These are phyloP conservation scores for Mollisiaceae sp. DNA, from an alignment of 2,329 filamentous ascomycete species.

Conservation along the genomic window DNA sequence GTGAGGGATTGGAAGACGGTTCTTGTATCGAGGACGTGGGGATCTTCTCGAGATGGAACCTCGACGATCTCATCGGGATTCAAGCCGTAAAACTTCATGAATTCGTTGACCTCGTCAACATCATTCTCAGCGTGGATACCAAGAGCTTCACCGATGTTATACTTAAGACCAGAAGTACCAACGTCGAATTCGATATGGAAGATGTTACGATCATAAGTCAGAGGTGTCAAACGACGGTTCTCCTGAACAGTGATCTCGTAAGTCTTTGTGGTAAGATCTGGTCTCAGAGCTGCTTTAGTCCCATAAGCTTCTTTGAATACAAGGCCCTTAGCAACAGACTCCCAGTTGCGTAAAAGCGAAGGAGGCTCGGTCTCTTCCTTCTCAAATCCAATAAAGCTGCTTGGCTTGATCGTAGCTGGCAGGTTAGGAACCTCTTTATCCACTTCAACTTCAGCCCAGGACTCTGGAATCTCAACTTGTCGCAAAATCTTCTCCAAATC, in stretches of 20 bases:
- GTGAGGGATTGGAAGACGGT: slow-evolving; percentile 91
- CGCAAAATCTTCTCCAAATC: slow-evolving; percentile 73
- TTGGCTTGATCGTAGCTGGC: slow-evolving; percentile 70
- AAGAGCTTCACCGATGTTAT: slow-evolving; percentile 96
- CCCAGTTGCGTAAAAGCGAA: slow-evolving; percentile 75
- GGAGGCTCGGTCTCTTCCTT: slow-evolving; percentile 75
- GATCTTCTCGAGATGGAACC: slow-evolving; percentile 83
- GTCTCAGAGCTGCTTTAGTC: slow-evolving; percentile 75
- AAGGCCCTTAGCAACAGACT: slow-evolving; percentile 83
- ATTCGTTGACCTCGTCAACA: slow-evolving; percentile 74
- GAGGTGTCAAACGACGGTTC: slow-evolving; percentile 89
- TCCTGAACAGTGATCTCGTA: slow-evolving; percentile 90
- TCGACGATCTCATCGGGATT: slow-evolving; percentile 85
- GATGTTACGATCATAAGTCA: slow-evolving; percentile 94
- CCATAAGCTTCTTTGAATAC: slow-evolving; percentile 94
- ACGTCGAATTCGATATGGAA: slow-evolving; percentile 99
- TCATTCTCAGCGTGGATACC: slow-evolving; percentile 97
- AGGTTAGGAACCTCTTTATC: slow-evolving; percentile 57
- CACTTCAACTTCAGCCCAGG: slow-evolving; percentile 76
- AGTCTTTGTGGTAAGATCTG: slow-evolving; percentile 86
- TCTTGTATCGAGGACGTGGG: slow-evolving; percentile 76
- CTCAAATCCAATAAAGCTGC: slow-evolving; percentile 82
- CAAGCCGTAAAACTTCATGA: slow-evolving; percentile 90
- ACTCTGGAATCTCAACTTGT: slow-evolving; percentile 74
- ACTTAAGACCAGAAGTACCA: slow-evolving; percentile 86